Evolutionary conservation across 352 stramenopile species (phyloP).

Genomic region (Globisporangium nunn): DNA sequence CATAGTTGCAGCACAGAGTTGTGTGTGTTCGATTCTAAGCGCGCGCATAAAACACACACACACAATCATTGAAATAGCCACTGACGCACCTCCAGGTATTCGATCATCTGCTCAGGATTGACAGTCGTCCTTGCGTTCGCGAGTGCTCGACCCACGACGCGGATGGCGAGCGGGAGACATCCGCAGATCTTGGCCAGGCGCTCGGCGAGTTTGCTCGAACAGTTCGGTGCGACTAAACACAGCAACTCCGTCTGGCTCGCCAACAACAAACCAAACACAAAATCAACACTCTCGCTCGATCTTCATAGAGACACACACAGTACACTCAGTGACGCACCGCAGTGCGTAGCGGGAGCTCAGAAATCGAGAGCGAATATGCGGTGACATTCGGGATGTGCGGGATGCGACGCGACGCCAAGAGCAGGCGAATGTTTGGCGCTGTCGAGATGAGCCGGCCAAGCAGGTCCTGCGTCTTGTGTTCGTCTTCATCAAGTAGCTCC

Average conservation of each 20-base stretch:
- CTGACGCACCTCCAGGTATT: constrained; percentile 49
- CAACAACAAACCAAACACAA: background rate
- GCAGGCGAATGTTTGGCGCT: constrained; percentile 53
- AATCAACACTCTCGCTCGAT: background rate
- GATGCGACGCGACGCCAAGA: constrained; percentile 64
- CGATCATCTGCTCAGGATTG: constrained; percentile 74
- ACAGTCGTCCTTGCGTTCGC: constrained; percentile 69
- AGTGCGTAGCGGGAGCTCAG: constrained; percentile 59
- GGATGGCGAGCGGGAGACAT: constrained; percentile 74
- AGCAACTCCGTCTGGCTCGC: constrained; percentile 50
- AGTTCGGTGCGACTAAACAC: constrained; percentile 56
- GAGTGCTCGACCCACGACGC: constrained; percentile 65
- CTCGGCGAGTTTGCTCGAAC: constrained; percentile 51
- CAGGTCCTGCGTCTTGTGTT: constrained; percentile 62
- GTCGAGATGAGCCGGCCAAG: constrained; percentile 65
- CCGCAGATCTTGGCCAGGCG: constrained; percentile 65
- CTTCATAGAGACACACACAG: background rate
- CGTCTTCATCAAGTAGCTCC: constrained; percentile 69
- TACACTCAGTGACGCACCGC: constrained; percentile 27
- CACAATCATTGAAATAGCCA: background rate
- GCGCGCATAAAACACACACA: background rate
- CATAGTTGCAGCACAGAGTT: constrained; percentile 1
- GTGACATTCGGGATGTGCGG: constrained; percentile 76
- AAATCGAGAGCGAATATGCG: constrained; percentile 68
- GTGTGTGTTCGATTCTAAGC: background rate